A percentile compares a stretch with the other conserved stretches of the same genome.
Conservation (phyloP, 2,329 filamentous ascomycete species). For the Monilinia aucupariae region DNA sequence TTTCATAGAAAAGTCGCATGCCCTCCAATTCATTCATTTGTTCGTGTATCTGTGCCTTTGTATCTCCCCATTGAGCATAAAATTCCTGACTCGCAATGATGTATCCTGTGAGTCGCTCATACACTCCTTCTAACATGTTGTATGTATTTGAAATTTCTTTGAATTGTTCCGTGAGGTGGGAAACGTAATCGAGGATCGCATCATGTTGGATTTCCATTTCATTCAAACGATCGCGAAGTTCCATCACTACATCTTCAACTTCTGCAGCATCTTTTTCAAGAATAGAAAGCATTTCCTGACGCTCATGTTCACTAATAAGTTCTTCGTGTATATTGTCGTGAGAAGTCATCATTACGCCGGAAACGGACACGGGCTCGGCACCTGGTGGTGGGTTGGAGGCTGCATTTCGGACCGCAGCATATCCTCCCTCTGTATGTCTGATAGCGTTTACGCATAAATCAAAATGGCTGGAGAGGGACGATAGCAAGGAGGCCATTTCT, state of each 20-base stretch:
- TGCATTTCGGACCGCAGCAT: constrained; percentile 62
- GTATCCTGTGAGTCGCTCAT: constrained; percentile 58
- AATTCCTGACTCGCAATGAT: constrained; percentile 61
- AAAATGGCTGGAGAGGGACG: constrained; percentile 80
- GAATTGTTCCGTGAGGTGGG: constrained; percentile 51
- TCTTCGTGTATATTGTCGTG: constrained; percentile 50
- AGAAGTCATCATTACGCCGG: constrained; percentile 54
- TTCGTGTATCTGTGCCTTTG: constrained; percentile 61
- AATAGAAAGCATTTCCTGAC: constrained; percentile 76
- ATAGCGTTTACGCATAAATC: constrained; percentile 90
- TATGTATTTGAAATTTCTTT: constrained; percentile 58
- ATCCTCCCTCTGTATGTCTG: constrained; percentile 79
- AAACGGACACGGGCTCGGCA: constrained; percentile 54
- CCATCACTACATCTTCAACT: constrained; percentile 60
- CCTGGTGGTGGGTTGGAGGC: constrained; percentile 53
- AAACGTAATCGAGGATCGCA: constrained; percentile 58
- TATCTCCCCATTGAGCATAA: constrained; percentile 63
- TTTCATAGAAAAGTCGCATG: constrained; percentile 77
- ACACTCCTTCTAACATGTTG: constrained; percentile 60
- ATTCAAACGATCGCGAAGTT: constrained; percentile 68
- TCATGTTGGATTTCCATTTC: constrained; percentile 71
- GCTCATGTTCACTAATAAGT: constrained; percentile 69
- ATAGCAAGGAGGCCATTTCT: constrained; percentile 74
- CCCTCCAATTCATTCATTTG: constrained; percentile 72
- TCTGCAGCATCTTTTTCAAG: constrained; percentile 65